phyloP scores from a whole-genome alignment of 106 monocot genomes.

The Allium sativum region DNA sequence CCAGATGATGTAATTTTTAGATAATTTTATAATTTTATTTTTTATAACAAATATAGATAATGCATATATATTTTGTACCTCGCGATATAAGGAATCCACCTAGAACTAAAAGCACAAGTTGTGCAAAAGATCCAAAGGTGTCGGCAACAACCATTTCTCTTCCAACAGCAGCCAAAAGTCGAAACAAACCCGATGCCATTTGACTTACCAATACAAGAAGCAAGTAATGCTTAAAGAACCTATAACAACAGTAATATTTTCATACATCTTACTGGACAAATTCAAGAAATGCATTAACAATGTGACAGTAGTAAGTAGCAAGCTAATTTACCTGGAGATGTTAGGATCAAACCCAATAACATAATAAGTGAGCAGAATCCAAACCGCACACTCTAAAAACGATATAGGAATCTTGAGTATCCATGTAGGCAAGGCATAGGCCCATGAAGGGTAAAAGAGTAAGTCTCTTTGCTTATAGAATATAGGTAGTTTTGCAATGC shows the following conservation, averaged over 20 bases:
- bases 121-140: slow-evolving; percentile 45
- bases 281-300: no score
- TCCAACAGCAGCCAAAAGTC: slow-evolving; percentile 40
- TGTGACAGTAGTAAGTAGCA: no score
- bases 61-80: slow-evolving; percentile 12
- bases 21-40: no score
- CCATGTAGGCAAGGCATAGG: slow-evolving; percentile 49
- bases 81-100: slow-evolving; percentile 50
- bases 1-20: no score
- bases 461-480: slow-evolving; percentile 73
- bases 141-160: slow-evolving; percentile 44
- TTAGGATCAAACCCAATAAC: slow-evolving; percentile 57
- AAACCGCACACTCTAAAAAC: slow-evolving; percentile 37
- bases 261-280: no score
- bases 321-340: slow-evolving; percentile 18
- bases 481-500: slow-evolving; percentile 47
- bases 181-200: slow-evolving; percentile 50
- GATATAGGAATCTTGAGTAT: slow-evolving; percentile 58
- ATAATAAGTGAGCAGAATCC: slow-evolving; percentile 42
- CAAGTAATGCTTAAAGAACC: slow-evolving; percentile 37
- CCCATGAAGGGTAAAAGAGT: slow-evolving; percentile 54
- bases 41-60: no score
- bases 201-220: slow-evolving; percentile 36
- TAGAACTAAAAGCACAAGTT: slow-evolving; percentile 32
- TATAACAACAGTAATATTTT: neutral